Percentiles rank a stretch among this genome's conserved stretches.
phyloP scores from a whole-genome alignment of 108 stramenopile genomes.

The Cyclotella kingstonii region DNA sequence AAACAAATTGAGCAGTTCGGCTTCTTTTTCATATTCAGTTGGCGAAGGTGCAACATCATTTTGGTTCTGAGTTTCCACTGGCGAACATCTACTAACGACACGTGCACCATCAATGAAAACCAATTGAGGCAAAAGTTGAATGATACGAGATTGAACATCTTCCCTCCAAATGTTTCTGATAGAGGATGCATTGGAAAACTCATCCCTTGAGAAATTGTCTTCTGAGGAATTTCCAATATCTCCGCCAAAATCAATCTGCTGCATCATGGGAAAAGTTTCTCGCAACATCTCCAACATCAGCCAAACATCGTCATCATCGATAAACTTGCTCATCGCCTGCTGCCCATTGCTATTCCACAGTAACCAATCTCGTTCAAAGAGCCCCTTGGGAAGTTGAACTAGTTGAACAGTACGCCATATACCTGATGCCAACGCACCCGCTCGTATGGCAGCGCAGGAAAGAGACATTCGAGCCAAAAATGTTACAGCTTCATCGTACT shows the following conservation, averaged over 20 bases:
- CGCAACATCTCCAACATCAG: slow-evolving; percentile 23
- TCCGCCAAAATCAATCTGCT: slow-evolving; percentile 45
- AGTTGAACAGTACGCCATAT: slow-evolving; percentile 41
- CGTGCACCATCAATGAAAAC: slow-evolving; percentile 41
- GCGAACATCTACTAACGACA: slow-evolving; percentile 6
- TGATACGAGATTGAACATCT: slow-evolving; percentile 25
- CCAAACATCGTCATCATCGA: slow-evolving; percentile 31
- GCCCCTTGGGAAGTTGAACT: slow-evolving; percentile 31
- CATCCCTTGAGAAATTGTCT: neutral
- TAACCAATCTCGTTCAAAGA: slow-evolving; percentile 30
- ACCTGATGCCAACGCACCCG: slow-evolving; percentile 37
- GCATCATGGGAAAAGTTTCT: slow-evolving; percentile 35
- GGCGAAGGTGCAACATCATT: neutral
- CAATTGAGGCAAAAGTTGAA: slow-evolving; percentile 33
- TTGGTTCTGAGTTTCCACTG: neutral
- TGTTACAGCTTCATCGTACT: slow-evolving; percentile 5
- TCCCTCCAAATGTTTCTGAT: slow-evolving; percentile 19
- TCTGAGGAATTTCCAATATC: slow-evolving; percentile 13
- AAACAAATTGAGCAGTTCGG: neutral
- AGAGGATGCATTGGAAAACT: neutral
- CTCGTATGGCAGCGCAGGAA: slow-evolving; percentile 31
- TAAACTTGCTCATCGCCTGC: slow-evolving; percentile 3
- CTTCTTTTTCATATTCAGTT: neutral
- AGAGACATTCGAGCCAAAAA: slow-evolving; percentile 24
- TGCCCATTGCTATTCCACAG: slow-evolving; percentile 20